phyloP scores from a whole-genome alignment of 148 eudicot genomes.

The Dysphania ambrosioides region DNA sequence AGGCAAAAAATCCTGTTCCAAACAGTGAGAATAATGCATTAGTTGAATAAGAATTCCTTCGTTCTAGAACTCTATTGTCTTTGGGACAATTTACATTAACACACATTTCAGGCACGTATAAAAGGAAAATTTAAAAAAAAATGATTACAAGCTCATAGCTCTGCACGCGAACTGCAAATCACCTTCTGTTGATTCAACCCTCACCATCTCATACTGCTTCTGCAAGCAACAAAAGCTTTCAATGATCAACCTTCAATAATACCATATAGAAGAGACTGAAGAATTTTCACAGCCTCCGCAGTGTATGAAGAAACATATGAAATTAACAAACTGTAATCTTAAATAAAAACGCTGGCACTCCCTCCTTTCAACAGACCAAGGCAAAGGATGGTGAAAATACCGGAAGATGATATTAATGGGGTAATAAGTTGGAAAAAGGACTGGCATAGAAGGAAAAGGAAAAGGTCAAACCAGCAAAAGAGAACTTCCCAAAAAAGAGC shows the following conservation, averaged over 20 bases:
- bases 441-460: background rate
- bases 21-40: background rate
- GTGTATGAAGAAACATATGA: background rate
- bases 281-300: background rate
- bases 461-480: background rate
- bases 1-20: background rate
- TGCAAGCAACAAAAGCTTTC: slow-evolving; percentile 13
- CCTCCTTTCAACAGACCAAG: background rate
- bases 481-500: background rate
- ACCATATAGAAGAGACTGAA: too few species aligned
- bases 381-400: background rate
- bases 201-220: slow-evolving; percentile 13
- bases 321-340: background rate
- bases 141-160: slow-evolving; percentile 30
- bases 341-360: too few species aligned
- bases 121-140: background rate
- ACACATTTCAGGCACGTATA: background rate
- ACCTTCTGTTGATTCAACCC: slow-evolving; percentile 17
- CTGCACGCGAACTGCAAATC: slow-evolving; percentile 23
- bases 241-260: background rate
- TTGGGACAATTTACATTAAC: background rate
- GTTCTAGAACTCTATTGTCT: background rate
- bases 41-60: background rate
- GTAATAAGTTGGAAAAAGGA: background rate
- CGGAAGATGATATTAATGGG: too few species aligned